These are phyloP conservation scores for Heritiera littoralis DNA, from an alignment of 345 rosid genomes.

Conservation along the genomic window DNA sequence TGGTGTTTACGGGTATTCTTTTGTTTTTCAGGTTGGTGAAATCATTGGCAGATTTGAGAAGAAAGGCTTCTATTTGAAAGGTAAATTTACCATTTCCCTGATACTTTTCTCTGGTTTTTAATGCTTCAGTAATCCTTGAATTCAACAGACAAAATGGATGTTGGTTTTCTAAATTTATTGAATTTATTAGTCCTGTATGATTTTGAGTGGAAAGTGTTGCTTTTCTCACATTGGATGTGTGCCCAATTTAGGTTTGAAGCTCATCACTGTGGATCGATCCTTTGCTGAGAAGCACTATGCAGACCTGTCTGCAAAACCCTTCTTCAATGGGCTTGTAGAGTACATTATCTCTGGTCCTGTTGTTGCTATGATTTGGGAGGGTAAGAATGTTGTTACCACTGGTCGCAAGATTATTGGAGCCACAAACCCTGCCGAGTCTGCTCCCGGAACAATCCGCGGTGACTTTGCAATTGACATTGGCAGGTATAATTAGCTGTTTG, in stretches of 20 bases:
- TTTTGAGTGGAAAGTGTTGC: not conserved
- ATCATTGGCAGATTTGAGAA: constrained; percentile 89
- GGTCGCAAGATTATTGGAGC: constrained; percentile 95
- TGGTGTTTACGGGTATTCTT: not conserved
- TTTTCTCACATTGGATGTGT: not conserved
- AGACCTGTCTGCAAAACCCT: constrained; percentile 79
- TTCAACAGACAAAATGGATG: not conserved
- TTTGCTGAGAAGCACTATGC: constrained; percentile 86
- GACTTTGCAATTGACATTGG: constrained; percentile 88
- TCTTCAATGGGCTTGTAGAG: constrained; percentile 82
- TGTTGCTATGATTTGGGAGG: constrained; percentile 97
- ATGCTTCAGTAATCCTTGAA: not conserved
- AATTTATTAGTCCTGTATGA: no score
- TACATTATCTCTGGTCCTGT: constrained; percentile 96
- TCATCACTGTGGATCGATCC: constrained; percentile 57
- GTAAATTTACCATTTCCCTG: constrained; percentile 31
- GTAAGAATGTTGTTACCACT: constrained; percentile 74
- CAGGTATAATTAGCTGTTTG: constrained; percentile 40
- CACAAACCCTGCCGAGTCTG: constrained; percentile 86
- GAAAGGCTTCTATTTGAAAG: constrained; percentile 92
- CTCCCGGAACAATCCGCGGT: constrained; percentile 97
- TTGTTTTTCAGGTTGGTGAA: constrained; percentile 69
- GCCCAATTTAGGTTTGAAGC: constrained; percentile 59
- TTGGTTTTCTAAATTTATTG: not conserved
- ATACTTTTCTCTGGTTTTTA: not conserved